Conservation (phyloP, 2,329 filamentous ascomycete genomes). For the Talaromyces verruculosus region DNA sequence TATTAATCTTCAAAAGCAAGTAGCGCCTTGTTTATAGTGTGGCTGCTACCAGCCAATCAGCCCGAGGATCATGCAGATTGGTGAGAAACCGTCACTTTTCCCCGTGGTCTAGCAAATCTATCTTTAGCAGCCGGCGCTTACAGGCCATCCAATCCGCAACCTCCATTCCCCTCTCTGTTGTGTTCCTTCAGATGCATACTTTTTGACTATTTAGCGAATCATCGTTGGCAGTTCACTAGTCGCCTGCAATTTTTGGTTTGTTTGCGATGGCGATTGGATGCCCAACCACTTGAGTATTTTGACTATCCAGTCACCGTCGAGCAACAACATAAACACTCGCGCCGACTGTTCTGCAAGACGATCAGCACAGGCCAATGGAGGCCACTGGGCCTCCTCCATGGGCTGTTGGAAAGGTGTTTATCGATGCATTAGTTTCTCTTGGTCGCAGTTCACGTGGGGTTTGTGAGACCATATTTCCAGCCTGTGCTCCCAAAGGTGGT, state of each 20-base stretch:
- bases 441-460: conserved; percentile 2
- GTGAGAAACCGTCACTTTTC: not conserved
- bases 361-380: conserved; percentile 11
- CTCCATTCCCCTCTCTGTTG: not conserved
- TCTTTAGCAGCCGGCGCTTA: conserved; percentile 6
- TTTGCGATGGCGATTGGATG: not conserved
- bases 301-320: not conserved
- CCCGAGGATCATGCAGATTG: not conserved
- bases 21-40: conserved; percentile 8
- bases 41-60: not conserved
- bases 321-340: conserved; percentile 4
- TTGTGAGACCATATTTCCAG: conserved; percentile 16
- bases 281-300: not conserved
- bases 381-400: conserved; percentile 5
- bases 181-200: not conserved
- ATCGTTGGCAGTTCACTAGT: not conserved
- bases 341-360: conserved; percentile 6
- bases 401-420: conserved; percentile 1
- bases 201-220: not conserved
- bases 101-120: not conserved
- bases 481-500: not conserved
- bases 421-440: conserved; percentile 8
- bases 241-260: not conserved
- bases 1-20: not conserved
- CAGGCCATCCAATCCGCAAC: conserved; percentile 9